Base-by-base conservation (phyloP, 2,329 filamentous ascomycete genomes). In the Xylaria sp. region DNA sequence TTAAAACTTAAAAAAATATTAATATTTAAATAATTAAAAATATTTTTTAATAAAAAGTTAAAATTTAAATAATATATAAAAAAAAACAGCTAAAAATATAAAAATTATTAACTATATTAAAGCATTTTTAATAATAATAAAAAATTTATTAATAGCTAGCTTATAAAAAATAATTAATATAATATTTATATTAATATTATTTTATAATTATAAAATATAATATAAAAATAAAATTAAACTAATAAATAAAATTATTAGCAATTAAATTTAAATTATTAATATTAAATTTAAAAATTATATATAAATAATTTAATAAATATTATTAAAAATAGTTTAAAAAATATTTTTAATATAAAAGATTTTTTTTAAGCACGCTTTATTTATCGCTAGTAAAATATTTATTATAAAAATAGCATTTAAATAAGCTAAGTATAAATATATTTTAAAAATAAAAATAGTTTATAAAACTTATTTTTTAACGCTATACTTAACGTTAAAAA, bases 31-130 rank as follows among this genome's bases (percentile, higher is more conserved):
- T 60, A 60, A 5, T 1, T 60, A 40, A 47, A 35, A 5, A n/a
- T 60, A 3, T 60, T 44, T 23, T 60, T 60, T 35, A 60, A 65
- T 25, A 60, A 54, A 60, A 60, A 65, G 13, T 8, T 59, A 44
- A 21, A 58, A 8, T 50, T 64, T 32, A 27, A 59, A 58, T n/a
- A 40, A 16, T 21, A 64, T 32, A n/a, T 42, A 54, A 53, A 53
- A 65, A 32, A 32, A 32, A 32, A 8, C 29, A 47, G 5, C 9
- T 40, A 40, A 40, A 40, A 40, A 40, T 12, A 40, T 13, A 12
- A 40, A 40, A 40, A 40, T 13, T 13, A 16, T 16, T 13, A 12
- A 40, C 12, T 40, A 12, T 40, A 40, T 40, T 12, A 40, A 40
- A 16, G 8, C 29, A 4, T 32, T 32, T 32, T 32, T 8, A 16